phyloP scores from a whole-genome alignment of 768 basidiomycete species.

The Peribolospora baueri region DNA sequence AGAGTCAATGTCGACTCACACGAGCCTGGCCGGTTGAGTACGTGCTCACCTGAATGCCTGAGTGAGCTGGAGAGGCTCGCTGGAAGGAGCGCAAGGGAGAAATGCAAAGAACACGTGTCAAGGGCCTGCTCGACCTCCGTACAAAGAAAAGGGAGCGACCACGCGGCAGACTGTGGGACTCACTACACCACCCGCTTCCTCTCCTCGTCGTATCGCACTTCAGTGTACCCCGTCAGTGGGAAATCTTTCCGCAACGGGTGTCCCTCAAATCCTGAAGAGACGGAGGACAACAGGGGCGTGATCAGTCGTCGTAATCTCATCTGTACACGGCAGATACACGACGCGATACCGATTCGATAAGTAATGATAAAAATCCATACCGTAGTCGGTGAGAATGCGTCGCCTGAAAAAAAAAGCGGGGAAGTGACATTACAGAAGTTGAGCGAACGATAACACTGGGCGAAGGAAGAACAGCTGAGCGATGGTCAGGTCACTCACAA shows the following conservation, averaged over 20 bases:
- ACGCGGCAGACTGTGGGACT: neutral
- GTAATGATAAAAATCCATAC: conserved; percentile 21
- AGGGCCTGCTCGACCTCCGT: conserved; percentile 12
- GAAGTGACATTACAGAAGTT: conserved; percentile 2
- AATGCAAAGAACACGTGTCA: conserved; percentile 5
- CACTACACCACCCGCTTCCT: conserved; percentile 76
- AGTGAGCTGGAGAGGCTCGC: conserved; percentile 80
- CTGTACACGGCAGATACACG: too few relatives aligned
- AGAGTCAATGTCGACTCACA: neutral
- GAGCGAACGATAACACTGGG: neutral
- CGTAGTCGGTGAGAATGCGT: conserved; percentile 93
- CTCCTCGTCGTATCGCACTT: conserved; percentile 93
- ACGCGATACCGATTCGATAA: too few relatives aligned
- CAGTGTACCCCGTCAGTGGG: conserved; percentile 94
- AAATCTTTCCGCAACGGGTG: conserved; percentile 96
- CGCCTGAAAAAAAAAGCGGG: conserved; percentile 31
- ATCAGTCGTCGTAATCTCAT: too few relatives aligned
- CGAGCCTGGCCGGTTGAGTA: too few relatives aligned
- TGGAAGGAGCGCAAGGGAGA: neutral
- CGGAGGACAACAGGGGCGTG: conserved; percentile 1
- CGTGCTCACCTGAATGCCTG: conserved; percentile 72
- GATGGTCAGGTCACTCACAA: conserved; percentile 32
- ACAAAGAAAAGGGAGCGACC: neutral
- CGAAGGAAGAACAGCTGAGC: neutral
- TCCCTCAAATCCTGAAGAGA: conserved; percentile 59